Evolutionary conservation across 1,284 basidiomycete genomes (phyloP).

Genomic region (Athelia sp.): DNA sequence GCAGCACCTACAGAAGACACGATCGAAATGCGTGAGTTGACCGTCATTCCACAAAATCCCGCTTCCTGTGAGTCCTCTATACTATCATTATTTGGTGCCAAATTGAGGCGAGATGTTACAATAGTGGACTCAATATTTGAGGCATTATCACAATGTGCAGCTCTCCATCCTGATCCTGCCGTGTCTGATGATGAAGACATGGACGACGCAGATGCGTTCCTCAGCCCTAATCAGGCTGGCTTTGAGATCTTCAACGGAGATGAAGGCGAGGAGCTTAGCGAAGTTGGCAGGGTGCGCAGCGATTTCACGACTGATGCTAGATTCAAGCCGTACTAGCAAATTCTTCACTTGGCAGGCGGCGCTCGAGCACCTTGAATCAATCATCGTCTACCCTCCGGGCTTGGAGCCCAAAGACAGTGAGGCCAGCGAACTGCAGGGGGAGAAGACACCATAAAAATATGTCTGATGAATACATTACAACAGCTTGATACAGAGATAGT

Average conservation of each 20-base stretch:
- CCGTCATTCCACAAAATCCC: conserved; percentile 58
- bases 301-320: conserved; percentile 79
- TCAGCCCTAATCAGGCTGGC: conserved; percentile 27
- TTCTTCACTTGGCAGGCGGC: conserved; percentile 48
- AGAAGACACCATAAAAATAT: not conserved
- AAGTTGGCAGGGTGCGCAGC: conserved; percentile 91
- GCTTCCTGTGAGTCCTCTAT: conserved; percentile 48
- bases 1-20: conserved; percentile 39
- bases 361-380: conserved; percentile 69
- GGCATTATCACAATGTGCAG: conserved; percentile 83
- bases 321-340: conserved; percentile 81
- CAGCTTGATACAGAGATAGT: not conserved
- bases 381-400: conserved; percentile 51
- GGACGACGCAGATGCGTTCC: conserved; percentile 55
- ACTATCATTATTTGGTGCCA: conserved; percentile 6
- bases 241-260: conserved; percentile 62
- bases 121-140: conserved; percentile 87
- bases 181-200: conserved; percentile 43
- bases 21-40: conserved; percentile 69
- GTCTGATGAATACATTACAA: not conserved
- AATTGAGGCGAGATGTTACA: conserved; percentile 3
- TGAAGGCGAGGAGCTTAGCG: conserved; percentile 66
- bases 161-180: conserved; percentile 80
- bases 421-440: not conserved
- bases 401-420: not conserved